Conservation (phyloP, 768 basidiomycete species). For the Boletus subcaerulescens region DNA sequence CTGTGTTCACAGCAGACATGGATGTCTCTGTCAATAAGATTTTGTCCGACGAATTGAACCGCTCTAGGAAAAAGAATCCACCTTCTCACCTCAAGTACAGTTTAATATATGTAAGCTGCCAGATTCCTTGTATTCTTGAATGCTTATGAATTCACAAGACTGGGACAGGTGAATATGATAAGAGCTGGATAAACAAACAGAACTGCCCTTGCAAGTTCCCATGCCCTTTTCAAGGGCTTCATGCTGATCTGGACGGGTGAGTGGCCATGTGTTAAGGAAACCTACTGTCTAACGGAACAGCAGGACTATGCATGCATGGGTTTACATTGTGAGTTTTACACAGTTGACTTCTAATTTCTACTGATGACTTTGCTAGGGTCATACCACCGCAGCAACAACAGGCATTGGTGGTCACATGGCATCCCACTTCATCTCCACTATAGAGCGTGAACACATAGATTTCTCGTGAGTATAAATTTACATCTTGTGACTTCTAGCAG, state of each 20-base stretch:
- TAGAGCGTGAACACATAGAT: constrained; percentile 2
- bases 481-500: not conserved
- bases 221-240: not conserved
- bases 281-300: not conserved
- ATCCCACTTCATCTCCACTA: not conserved
- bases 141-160: not conserved
- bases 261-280: not conserved
- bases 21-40: not conserved
- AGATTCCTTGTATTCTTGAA: not conserved
- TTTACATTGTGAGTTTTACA: not conserved
- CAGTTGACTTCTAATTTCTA: no score
- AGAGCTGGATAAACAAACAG: not conserved
- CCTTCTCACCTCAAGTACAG: not conserved
- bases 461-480: not conserved
- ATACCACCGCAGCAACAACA: constrained; percentile 2
- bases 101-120: not conserved
- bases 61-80: not conserved
- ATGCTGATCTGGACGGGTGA: not conserved
- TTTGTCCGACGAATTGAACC: not conserved
- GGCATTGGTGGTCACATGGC: constrained; percentile 1
- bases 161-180: not conserved
- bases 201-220: not conserved
- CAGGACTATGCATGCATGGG: not conserved
- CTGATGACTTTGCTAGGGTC: not conserved
- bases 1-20: not conserved